phyloP scores from a whole-genome alignment of 208 protist species.

The Leishmania tarentolae region DNA sequence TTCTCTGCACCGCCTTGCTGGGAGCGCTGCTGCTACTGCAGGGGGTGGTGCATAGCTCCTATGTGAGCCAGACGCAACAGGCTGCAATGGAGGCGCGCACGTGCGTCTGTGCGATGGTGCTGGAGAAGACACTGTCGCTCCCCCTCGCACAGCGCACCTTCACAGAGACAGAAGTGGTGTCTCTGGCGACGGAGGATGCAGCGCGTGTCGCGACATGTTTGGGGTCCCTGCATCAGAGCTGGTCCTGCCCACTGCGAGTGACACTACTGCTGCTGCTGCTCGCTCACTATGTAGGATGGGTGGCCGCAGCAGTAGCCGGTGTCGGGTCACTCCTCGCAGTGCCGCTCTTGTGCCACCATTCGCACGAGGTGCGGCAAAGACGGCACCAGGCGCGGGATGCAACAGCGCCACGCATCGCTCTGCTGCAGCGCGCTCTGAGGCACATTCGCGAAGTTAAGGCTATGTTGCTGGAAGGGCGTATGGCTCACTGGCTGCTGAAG shows the following conservation, averaged over 20 bases:
- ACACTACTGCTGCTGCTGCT: constrained; percentile 35
- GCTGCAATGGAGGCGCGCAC: constrained; percentile 56
- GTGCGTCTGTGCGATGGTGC: constrained; percentile 49
- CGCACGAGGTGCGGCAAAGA: constrained; percentile 33
- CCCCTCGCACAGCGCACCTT: constrained; percentile 67
- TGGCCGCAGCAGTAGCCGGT: constrained; percentile 38
- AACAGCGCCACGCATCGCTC: constrained; percentile 35
- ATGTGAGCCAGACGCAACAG: constrained; percentile 45
- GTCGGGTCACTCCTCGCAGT: constrained; percentile 32
- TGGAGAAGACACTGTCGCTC: constrained; percentile 67
- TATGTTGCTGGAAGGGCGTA: constrained; percentile 46
- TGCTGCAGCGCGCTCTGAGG: constrained; percentile 41
- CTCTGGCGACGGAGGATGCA: constrained; percentile 51
- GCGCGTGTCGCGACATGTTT: constrained; percentile 41
- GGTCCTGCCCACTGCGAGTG: constrained; percentile 51
- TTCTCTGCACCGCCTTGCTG: constrained; percentile 32
- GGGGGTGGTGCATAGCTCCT: constrained; percentile 46
- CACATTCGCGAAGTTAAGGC: constrained; percentile 63
- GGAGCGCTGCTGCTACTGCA: constrained; percentile 49
- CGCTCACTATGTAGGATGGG: constrained; percentile 44
- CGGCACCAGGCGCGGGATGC: constrained; percentile 22
- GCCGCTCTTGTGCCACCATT: constrained; percentile 35
- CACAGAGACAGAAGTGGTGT: constrained; percentile 51
- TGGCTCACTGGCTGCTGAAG: constrained; percentile 38
- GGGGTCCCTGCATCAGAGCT: constrained; percentile 55